Conservation (phyloP, 2,329 filamentous ascomycete species). For the Ilyonectria robusta region DNA sequence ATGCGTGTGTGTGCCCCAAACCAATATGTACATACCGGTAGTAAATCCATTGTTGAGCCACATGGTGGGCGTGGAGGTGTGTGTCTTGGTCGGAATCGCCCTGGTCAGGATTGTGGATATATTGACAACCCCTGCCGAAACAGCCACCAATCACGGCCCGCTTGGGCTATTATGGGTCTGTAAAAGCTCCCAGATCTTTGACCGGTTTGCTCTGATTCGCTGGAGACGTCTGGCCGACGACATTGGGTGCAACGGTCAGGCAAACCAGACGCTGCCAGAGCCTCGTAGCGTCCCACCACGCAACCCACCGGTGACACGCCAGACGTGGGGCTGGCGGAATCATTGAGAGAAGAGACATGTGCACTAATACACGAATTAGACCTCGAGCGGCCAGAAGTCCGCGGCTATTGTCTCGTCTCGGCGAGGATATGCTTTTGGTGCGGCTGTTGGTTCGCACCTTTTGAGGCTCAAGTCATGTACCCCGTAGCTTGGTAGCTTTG, state of each 20-base stretch:
- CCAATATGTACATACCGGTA: not conserved
- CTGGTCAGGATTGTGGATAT: slow-evolving; percentile 7
- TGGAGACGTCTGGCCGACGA: not conserved
- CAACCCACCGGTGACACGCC: not conserved
- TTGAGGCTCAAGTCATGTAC: not conserved
- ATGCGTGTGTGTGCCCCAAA: not conserved
- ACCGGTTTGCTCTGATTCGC: not conserved
- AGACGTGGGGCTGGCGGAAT: not conserved
- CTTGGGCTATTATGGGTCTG: not conserved
- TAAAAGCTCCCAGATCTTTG: not conserved
- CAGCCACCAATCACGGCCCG: not conserved
- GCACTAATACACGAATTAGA: not conserved
- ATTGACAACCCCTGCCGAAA: not conserved
- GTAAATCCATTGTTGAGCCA: not conserved
- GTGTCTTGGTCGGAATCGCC: not conserved
- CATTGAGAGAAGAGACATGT: slow-evolving; percentile 9
- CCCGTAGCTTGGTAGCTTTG: not conserved
- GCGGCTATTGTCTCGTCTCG: not conserved
- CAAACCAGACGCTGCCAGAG: not conserved
- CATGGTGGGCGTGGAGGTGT: not conserved
- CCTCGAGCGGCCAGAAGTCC: not conserved
- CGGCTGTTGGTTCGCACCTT: not conserved
- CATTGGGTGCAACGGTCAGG: not conserved
- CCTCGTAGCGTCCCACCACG: not conserved
- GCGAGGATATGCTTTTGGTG: not conserved